These are phyloP conservation scores for Fraxinus albicans DNA, from an alignment of 305 asterid species.

Conservation along the genomic window DNA sequence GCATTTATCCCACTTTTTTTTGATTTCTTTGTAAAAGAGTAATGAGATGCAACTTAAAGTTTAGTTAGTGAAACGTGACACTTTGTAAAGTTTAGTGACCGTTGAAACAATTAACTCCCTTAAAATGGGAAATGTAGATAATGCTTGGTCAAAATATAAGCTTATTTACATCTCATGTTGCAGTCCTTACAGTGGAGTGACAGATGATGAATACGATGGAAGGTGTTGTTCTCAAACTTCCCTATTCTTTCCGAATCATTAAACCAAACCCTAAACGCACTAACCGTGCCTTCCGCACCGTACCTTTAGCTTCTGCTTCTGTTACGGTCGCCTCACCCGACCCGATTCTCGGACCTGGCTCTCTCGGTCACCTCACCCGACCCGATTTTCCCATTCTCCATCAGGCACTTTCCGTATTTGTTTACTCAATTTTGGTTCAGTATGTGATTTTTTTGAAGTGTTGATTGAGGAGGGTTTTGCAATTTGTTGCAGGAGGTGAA, in stretches of 20 bases:
- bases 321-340: constrained; percentile 36
- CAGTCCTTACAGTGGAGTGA: constrained; percentile 3
- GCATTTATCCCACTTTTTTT: too few relatives aligned
- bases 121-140: not conserved
- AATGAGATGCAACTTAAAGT: too few relatives aligned
- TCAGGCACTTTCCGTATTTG: constrained; percentile 46
- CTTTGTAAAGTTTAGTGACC: too few relatives aligned
- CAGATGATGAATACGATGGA: constrained; percentile 53
- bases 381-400: constrained; percentile 86
- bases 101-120: too few relatives aligned
- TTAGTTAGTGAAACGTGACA: too few relatives aligned
- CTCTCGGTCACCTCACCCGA: constrained; percentile 68
- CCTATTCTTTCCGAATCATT: constrained; percentile 44
- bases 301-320: constrained; percentile 49
- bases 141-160: not conserved
- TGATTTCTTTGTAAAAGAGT: too few relatives aligned
- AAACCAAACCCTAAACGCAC: constrained; percentile 37
- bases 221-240: constrained; percentile 47
- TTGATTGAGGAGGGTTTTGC: constrained; percentile 7
- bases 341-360: constrained; percentile 55
- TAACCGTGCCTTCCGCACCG: constrained; percentile 41
- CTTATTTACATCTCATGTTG: not conserved
- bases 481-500: constrained; percentile 65
- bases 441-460: not conserved
- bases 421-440: not conserved